Conservation (phyloP, 257 asterid genomes). For the Schizonepeta tenuifolia region DNA sequence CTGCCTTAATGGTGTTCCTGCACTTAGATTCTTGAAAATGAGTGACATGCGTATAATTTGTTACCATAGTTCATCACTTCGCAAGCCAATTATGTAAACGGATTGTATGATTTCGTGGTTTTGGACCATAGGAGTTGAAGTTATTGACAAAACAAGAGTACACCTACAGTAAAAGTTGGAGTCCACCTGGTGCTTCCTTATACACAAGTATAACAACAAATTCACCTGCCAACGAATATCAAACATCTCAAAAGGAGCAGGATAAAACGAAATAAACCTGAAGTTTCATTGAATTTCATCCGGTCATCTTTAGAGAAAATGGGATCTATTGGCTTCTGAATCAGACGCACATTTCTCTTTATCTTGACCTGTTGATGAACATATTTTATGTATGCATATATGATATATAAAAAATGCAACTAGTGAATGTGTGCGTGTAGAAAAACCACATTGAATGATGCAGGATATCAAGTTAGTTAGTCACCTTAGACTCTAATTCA, state of each 20-base stretch:
- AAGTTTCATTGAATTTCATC: slow-evolving; percentile 49
- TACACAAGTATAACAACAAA: background rate
- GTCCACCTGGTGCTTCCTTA: background rate
- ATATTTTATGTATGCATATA: background rate
- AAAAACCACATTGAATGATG: too few relatives aligned
- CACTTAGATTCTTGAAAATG: background rate
- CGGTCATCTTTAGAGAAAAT: slow-evolving; percentile 62
- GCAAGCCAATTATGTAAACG: too few relatives aligned
- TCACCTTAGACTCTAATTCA: slow-evolving; percentile 58
- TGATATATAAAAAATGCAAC: background rate
- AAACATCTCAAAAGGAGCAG: background rate
- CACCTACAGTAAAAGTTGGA: background rate
- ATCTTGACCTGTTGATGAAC: slow-evolving; percentile 57
- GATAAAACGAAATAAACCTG: slow-evolving; percentile 45
- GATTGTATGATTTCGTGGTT: background rate
- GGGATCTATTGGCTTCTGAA: slow-evolving; percentile 69
- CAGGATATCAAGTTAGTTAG: slow-evolving; percentile 1
- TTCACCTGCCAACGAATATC: background rate
- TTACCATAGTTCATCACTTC: too few relatives aligned
- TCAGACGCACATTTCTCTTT: slow-evolving; percentile 55
- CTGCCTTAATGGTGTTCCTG: background rate
- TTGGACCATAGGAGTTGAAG: background rate
- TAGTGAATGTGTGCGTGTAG: background rate
- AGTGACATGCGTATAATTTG: background rate
- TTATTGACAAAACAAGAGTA: background rate